phyloP scores from a whole-genome alignment of 192 early-diverging fungal genomes.

The Coemansia sp. region DNA sequence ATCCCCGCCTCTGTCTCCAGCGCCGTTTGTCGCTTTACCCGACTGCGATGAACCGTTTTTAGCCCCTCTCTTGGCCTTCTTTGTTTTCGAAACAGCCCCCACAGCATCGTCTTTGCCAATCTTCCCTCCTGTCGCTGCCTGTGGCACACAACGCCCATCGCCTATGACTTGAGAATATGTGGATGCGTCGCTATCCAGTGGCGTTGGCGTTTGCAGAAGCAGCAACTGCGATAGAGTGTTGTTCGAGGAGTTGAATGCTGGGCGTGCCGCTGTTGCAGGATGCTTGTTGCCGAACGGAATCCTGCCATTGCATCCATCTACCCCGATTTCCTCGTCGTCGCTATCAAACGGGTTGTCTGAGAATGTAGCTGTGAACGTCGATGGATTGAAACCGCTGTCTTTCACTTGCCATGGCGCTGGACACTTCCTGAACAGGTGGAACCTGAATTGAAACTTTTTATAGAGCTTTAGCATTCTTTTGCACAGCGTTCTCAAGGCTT shows the following conservation, averaged over 20 bases:
- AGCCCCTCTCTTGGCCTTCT: not conserved
- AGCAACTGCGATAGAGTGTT: not conserved
- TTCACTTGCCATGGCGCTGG: conserved; percentile 53
- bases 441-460: conserved; percentile 42
- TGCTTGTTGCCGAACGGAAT: not conserved
- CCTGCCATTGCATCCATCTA: not conserved
- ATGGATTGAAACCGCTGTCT: conserved; percentile 13
- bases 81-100: no score
- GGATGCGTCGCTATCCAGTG: not conserved
- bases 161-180: not conserved
- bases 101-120: no score
- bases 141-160: not conserved
- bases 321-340: conserved; percentile 7
- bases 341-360: conserved; percentile 6
- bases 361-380: not conserved
- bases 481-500: conserved; percentile 28
- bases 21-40: not conserved
- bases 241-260: not conserved
- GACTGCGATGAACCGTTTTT: not conserved
- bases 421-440: conserved; percentile 52
- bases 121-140: no score
- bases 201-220: not conserved
- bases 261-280: not conserved
- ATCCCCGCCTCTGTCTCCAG: not conserved
- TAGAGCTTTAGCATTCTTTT: conserved; percentile 52